Conservation (phyloP, 1,284 basidiomycete genomes). For the Heliocybe sulcata region DNA sequence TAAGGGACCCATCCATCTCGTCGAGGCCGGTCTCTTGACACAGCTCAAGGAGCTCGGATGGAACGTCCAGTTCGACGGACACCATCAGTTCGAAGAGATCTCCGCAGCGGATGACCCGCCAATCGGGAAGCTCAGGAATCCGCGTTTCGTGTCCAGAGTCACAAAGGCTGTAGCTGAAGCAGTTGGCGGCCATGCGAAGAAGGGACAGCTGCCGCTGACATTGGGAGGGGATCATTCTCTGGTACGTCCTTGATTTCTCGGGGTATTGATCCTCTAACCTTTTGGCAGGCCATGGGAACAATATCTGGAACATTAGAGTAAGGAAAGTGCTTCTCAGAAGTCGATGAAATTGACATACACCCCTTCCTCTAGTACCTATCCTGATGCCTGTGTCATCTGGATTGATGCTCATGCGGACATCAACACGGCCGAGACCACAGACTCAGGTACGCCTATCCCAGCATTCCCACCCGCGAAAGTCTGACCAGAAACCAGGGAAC, state of each 20-base stretch:
- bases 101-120: slow-evolving; percentile 64
- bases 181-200: slow-evolving; percentile 69
- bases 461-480: not conserved
- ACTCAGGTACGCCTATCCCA: slow-evolving; percentile 45
- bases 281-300: slow-evolving; percentile 79
- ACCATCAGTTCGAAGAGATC: slow-evolving; percentile 84
- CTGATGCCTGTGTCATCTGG: slow-evolving; percentile 87
- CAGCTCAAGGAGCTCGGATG: slow-evolving; percentile 82
- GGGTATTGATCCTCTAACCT: not conserved
- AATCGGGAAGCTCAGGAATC: slow-evolving; percentile 86
- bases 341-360: not conserved
- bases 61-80: slow-evolving; percentile 84
- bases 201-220: slow-evolving; percentile 83
- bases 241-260: slow-evolving; percentile 34
- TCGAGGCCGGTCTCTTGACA: slow-evolving; percentile 75
- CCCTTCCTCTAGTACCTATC: slow-evolving; percentile 42
- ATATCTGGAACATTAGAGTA: slow-evolving; percentile 77
- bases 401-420: slow-evolving; percentile 93
- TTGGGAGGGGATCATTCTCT: slow-evolving; percentile 97
- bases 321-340: slow-evolving; percentile 14
- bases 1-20: slow-evolving; percentile 80
- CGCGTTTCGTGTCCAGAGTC: slow-evolving; percentile 80
- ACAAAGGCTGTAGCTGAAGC: slow-evolving; percentile 73
- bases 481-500: slow-evolving; percentile 51
- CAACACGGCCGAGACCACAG: slow-evolving; percentile 85